A percentile compares a stretch with the other conserved stretches of the same genome.
Evolutionary conservation across 371 early-diverging fungal species (phyloP).

Genomic region (Vairimorpha ceranae): DNA sequence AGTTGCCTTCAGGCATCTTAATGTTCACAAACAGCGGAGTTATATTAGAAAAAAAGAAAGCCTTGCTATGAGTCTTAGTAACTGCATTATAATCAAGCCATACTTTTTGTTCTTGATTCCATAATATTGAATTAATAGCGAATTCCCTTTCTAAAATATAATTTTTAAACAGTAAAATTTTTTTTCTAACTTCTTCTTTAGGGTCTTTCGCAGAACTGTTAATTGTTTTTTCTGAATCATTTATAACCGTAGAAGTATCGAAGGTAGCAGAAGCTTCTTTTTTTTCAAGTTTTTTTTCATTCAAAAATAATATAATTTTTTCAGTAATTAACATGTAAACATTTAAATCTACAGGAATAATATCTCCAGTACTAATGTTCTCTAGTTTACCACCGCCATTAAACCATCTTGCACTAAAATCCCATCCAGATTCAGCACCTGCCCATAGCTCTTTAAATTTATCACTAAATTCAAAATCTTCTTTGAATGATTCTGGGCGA

Average conservation of each 20-base stretch:
- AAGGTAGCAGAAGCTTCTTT: neutral
- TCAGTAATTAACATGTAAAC: constrained; percentile 71
- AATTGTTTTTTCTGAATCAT: neutral
- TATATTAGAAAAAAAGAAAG: constrained; percentile 64
- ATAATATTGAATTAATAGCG: constrained; percentile 62
- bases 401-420: constrained; percentile 72
- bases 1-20: constrained; percentile 44
- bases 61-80: constrained; percentile 61
- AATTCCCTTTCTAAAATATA: constrained; percentile 44
- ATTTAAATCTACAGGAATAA: constrained; percentile 77
- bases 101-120: constrained; percentile 47
- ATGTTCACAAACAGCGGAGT: constrained; percentile 64
- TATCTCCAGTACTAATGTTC: constrained; percentile 65
- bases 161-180: constrained; percentile 40
- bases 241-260: neutral
- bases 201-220: neutral
- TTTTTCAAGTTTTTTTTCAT: constrained; percentile 35
- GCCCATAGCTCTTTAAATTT: constrained; percentile 69
- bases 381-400: constrained; percentile 11
- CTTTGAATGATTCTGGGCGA: constrained; percentile 71
- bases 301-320: constrained; percentile 65
- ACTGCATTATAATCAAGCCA: constrained; percentile 63
- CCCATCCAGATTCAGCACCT: constrained; percentile 80
- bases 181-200: neutral
- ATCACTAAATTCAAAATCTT: constrained; percentile 65